Conservation (phyloP, 208 protist genomes). For the Giardia duodenalis region DNA sequence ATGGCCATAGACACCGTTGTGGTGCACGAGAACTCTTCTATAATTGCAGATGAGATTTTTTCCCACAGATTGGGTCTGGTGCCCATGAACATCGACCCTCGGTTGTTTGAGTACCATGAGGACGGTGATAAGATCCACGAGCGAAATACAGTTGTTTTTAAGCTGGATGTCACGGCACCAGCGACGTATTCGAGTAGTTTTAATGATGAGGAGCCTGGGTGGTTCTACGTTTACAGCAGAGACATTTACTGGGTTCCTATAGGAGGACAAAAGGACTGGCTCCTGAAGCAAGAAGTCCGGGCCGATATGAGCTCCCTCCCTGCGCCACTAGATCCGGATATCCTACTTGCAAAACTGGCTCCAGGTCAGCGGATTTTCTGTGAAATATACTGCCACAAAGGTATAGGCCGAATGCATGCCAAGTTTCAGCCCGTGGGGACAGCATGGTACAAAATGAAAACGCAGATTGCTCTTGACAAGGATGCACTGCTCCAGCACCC, state of each 20-base stretch:
- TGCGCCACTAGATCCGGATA: slow-evolving; percentile 19
- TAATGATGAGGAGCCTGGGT: not conserved
- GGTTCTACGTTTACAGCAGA: not conserved
- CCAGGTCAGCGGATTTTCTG: not conserved
- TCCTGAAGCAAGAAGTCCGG: too few species aligned
- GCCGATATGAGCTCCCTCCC: too few species aligned
- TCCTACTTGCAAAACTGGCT: slow-evolving; percentile 26
- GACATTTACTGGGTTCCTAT: slow-evolving; percentile 25
- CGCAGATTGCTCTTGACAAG: not conserved
- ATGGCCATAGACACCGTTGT: slow-evolving; percentile 87
- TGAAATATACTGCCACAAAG: slow-evolving; percentile 27
- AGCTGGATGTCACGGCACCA: not conserved
- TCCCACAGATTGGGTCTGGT: slow-evolving; percentile 89
- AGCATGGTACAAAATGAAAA: not conserved
- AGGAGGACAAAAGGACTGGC: not conserved
- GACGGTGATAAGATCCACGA: not conserved
- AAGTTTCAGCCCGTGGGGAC: slow-evolving; percentile 10
- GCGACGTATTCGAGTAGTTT: too few species aligned
- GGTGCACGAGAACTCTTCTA: slow-evolving; percentile 63
- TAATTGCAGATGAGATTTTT: slow-evolving; percentile 94
- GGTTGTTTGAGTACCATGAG: not conserved
- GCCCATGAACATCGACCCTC: slow-evolving; percentile 49
- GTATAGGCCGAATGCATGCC: slow-evolving; percentile 20
- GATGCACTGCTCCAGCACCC: not conserved
- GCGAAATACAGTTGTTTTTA: slow-evolving; percentile 31